Evolutionary conservation across 805 yeast genomes (phyloP), one percentile per base, ranked within the genome.

Genomic region (Millerago galiae): DNA sequence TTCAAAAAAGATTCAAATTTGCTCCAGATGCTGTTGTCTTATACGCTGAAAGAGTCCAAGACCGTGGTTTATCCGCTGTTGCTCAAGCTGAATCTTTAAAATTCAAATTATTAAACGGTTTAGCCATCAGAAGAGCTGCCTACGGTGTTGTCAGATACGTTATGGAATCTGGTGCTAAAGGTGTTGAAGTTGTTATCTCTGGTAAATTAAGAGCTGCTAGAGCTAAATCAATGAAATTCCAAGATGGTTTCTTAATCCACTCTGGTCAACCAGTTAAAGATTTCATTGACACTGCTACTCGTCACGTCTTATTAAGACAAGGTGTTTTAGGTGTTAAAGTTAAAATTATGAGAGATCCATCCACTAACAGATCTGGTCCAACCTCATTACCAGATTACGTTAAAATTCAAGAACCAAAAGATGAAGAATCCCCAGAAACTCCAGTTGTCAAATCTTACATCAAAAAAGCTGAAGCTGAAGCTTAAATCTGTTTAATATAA

Each of bases 201-300:
- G 99, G 99, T 83, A 93, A 93, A 79, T 84, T 95, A 72, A 88
- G 97, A 80, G 99, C 96, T 75, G 99, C 98, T 66, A 89, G 99
- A 82, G 99, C 99, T 66, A 93, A 93, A 86, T 83, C 97, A 67
- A 95, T 93, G 95, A 93, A 93, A 79, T 93, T 91, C 83, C 84
- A 93, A 70, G 98, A 91, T 72, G 99, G 99, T 81, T 93, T 93
- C 96, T 87, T 93, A 93, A 93, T 93, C 82, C 99, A 93, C 93
- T 89, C 97, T 67, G 99, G 99, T 87, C 99, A 93, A 81, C 99
- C 99, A 77, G 93, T 91, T 72, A 82, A 78, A 62, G 99, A 93
- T 71, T 93, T 93, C 84, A 93, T 93, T 69, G 99, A 93, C 75
- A 75, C 81, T 69, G 99, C 99, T 63, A 90, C 95, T 72, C 90